phyloP scores from a whole-genome alignment of 768 basidiomycete genomes.

The Antrodiella citrinella region DNA sequence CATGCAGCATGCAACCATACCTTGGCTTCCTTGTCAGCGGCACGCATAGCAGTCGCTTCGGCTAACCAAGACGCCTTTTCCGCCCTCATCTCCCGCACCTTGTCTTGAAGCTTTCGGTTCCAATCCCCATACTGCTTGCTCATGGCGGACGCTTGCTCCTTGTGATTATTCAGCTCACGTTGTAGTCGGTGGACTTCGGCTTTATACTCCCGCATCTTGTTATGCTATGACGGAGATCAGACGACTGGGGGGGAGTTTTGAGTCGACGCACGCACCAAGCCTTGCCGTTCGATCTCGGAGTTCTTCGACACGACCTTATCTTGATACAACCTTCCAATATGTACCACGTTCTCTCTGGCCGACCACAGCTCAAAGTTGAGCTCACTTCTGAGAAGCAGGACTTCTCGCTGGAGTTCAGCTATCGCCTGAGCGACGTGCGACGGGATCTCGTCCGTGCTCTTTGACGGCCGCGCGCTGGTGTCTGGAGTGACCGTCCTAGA shows the following conservation, averaged over 20 bases:
- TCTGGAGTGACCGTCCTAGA: conserved; percentile 2
- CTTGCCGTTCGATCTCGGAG: conserved; percentile 77
- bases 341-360: conserved; percentile 71
- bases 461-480: not conserved
- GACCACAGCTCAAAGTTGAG: conserved; percentile 84
- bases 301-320: conserved; percentile 64
- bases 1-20: conserved; percentile 26
- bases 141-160: conserved; percentile 59
- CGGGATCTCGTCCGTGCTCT: conserved; percentile 21
- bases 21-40: conserved; percentile 62
- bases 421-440: conserved; percentile 56
- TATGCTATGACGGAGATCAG: conserved; percentile 49
- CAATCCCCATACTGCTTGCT: conserved; percentile 80
- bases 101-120: conserved; percentile 75
- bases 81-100: conserved; percentile 64
- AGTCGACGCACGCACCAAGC: conserved; percentile 47
- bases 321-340: conserved; percentile 74
- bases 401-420: conserved; percentile 65
- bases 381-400: conserved; percentile 67
- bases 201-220: conserved; percentile 74
- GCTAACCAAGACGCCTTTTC: conserved; percentile 72
- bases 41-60: conserved; percentile 61
- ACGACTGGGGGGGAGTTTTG: not conserved
- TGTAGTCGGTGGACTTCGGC: conserved; percentile 59
- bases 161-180: conserved; percentile 63